Base-by-base conservation (phyloP, 1,139 yeast genomes). In the Taphrina pruni region DNA sequence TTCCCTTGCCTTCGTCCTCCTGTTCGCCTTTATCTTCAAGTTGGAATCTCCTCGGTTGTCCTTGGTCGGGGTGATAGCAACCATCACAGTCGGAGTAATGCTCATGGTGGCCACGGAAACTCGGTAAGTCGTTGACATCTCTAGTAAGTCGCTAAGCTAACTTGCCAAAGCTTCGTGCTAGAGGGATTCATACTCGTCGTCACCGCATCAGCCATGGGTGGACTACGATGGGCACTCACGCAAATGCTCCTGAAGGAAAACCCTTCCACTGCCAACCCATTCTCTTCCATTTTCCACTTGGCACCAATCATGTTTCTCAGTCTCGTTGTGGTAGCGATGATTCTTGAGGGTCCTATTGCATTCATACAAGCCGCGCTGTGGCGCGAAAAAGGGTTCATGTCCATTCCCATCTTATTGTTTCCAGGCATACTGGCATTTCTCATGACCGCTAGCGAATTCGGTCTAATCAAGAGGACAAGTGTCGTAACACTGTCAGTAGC, bases 191-290 rank as follows among this genome's bases (percentile, higher is more conserved):
- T 86, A 9, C 80, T 92, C 61, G 97, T 93, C 0, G 78, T 94
- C 41, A 78, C 86, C 1, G 94, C 97, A 4, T 86, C 96, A 4
- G 83, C 89, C 77, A 84, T 91, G 79, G 88, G 96, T 32, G 99
- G 99, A 0, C 80, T 94, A 67, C 84, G 99, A 73, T 94, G 99
- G 99, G 93, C 97, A 0, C 85, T 92, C 73, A 92, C 98, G 2
- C 98, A 94, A 77, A 78, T 94, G 39, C 82, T 93, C 20, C 80
- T 94, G 70, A 87, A 86, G 73, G 83, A 82, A 69, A 86, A 87
- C 74, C 82, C 82, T 38, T 81, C 84, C 73, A 87, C 88, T 32
- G 79, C 82, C 67, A 91, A 92, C 75, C 96, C 98, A 2, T 85
- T 94, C 39, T 82, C 88, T 60, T 91, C 98, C 3, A 91, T 94